Evolutionary conservation across 768 basidiomycete genomes (phyloP).

Genomic region (Boletus pseudopeckii): DNA sequence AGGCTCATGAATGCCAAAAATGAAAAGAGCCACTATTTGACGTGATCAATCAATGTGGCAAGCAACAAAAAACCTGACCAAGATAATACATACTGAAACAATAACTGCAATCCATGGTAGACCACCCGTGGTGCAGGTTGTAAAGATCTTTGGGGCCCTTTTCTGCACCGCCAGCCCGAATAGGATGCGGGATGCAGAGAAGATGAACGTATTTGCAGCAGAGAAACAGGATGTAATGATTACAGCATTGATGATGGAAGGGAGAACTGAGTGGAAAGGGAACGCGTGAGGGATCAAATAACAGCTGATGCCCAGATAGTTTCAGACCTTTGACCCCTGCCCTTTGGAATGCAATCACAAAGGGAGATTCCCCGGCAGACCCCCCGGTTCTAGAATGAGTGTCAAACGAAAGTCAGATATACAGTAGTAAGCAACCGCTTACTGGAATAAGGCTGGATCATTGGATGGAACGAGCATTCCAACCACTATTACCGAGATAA

Average conservation of each 20-base stretch:
- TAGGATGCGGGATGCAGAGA: slow-evolving; percentile 39
- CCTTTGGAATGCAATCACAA: slow-evolving; percentile 74
- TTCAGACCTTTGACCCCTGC: slow-evolving; percentile 62
- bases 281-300: neutral
- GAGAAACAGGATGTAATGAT: slow-evolving; percentile 74
- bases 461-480: slow-evolving; percentile 78
- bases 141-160: slow-evolving; percentile 50
- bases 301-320: slow-evolving; percentile 2
- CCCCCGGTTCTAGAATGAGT: slow-evolving; percentile 3
- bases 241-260: slow-evolving; percentile 68
- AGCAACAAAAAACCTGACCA: slow-evolving; percentile 5
- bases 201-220: slow-evolving; percentile 53
- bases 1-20: slow-evolving; percentile 64
- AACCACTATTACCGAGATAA: slow-evolving; percentile 42
- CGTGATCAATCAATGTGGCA: slow-evolving; percentile 6
- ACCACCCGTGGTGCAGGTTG: slow-evolving; percentile 44
- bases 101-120: slow-evolving; percentile 44
- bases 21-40: slow-evolving; percentile 36
- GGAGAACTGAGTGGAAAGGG: slow-evolving; percentile 39
- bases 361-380: slow-evolving; percentile 71
- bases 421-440: slow-evolving; percentile 17
- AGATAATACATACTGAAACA: slow-evolving; percentile 17
- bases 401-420: neutral
- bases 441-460: slow-evolving; percentile 48
- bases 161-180: slow-evolving; percentile 46